phyloP scores from a whole-genome alignment of 352 stramenopile species.

The Phytophthora vignae region DNA sequence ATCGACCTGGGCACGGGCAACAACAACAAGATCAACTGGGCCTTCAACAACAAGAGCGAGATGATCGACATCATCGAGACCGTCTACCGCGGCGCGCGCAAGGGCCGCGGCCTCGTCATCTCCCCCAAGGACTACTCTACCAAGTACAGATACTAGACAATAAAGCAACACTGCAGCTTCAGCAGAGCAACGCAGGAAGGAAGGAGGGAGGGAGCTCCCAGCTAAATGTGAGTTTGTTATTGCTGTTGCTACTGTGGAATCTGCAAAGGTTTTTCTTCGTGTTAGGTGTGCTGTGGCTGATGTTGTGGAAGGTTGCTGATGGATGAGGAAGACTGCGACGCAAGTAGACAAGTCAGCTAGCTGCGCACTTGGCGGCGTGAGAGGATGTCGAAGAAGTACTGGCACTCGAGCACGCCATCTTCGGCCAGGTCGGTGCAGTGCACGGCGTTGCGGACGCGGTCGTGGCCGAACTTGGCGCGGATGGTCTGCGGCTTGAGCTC shows the following conservation, averaged over 20 bases:
- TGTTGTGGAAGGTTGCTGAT: conserved; percentile 16
- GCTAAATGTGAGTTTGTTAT: conserved; percentile 5
- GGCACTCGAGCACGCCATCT: conserved; percentile 90
- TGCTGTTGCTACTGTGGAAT: neutral
- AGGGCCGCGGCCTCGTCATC: conserved; percentile 98
- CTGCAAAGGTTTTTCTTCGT: conserved; percentile 14
- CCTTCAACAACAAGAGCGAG: conserved; percentile 97
- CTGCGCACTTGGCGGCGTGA: conserved; percentile 61
- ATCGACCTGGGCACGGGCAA: conserved; percentile 99
- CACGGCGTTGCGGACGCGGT: conserved; percentile 91
- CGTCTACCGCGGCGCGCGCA: conserved; percentile 97
- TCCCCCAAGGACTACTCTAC: conserved; percentile 99
- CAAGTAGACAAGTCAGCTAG: conserved; percentile 11
- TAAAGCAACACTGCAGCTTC: too few relatives aligned
- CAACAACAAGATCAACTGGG: conserved; percentile 99
- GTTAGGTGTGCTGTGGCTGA: neutral
- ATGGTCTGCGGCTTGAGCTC: conserved; percentile 92
- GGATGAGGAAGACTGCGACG: conserved; percentile 16
- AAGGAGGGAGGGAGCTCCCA: too few relatives aligned
- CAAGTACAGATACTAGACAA: conserved; percentile 96
- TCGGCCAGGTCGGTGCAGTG: conserved; percentile 95
- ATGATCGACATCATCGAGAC: conserved; percentile 99
- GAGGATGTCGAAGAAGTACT: conserved; percentile 96
- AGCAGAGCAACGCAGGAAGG: neutral
- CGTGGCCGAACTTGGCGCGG: conserved; percentile 88